Percentiles rank a stretch among this genome's conserved stretches.
These are phyloP conservation scores for Aschersonia sp. DNA, from an alignment of 2,329 filamentous ascomycete species.

Conservation along the genomic window DNA sequence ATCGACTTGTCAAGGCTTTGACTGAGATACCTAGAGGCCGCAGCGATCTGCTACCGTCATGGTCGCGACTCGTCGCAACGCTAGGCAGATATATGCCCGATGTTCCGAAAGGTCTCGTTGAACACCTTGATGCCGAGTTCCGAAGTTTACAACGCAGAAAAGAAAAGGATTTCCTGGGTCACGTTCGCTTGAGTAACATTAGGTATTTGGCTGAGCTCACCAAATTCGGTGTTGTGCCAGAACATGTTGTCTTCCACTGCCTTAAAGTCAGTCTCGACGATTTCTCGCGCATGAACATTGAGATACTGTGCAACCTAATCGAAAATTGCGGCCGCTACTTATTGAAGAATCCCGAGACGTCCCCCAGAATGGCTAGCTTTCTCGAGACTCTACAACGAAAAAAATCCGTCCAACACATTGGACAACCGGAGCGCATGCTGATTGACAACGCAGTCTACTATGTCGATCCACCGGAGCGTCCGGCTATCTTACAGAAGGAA, in stretches of 20 bases:
- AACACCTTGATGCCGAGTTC: slow-evolving; percentile 92
- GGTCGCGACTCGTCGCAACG: slow-evolving; percentile 85
- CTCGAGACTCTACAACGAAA: slow-evolving; percentile 90
- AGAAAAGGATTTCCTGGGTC: slow-evolving; percentile 91
- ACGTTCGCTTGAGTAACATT: slow-evolving; percentile 85
- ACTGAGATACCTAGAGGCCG: slow-evolving; percentile 92
- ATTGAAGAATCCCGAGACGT: slow-evolving; percentile 81
- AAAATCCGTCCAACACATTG: slow-evolving; percentile 88
- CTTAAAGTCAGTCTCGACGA: slow-evolving; percentile 95
- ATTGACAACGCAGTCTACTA: slow-evolving; percentile 98
- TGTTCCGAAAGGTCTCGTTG: slow-evolving; percentile 78
- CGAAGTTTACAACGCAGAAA: slow-evolving; percentile 92
- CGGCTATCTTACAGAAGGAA: slow-evolving; percentile 93
- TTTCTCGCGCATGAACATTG: slow-evolving; percentile 97
- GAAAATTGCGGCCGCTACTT: slow-evolving; percentile 95
- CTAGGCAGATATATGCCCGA: slow-evolving; percentile 89
- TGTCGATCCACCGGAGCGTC: slow-evolving; percentile 84
- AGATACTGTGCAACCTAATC: slow-evolving; percentile 89
- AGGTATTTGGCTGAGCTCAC: slow-evolving; percentile 96
- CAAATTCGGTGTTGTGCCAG: slow-evolving; percentile 94
- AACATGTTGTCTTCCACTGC: slow-evolving; percentile 98
- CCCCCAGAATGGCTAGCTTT: slow-evolving; percentile 85
- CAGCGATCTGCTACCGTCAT: slow-evolving; percentile 77
- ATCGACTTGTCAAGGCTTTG: slow-evolving; percentile 80
- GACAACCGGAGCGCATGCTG: slow-evolving; percentile 91